Percentiles rank a stretch among this genome's conserved stretches.
These are phyloP conservation scores for Quercus dentata DNA, from an alignment of 306 rosid genomes.

Conservation along the genomic window DNA sequence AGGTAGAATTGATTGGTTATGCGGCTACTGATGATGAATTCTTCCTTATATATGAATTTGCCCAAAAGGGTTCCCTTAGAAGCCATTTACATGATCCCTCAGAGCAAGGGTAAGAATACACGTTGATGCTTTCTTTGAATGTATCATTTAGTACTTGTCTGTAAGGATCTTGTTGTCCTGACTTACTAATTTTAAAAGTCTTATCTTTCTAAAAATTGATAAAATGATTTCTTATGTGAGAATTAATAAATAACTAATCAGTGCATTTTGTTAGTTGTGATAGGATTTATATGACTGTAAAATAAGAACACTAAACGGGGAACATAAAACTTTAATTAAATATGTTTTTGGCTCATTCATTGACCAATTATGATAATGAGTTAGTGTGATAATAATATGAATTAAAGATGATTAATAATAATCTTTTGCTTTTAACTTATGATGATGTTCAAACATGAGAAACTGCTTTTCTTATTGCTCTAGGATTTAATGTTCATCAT, in stretches of 20 bases:
- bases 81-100: conserved; percentile 93
- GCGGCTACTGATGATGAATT: conserved; percentile 86
- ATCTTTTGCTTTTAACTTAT: background rate
- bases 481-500: no score
- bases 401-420: background rate
- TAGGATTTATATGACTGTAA: background rate
- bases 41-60: conserved; percentile 80
- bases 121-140: conserved; percentile 8
- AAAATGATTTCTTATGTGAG: conserved; percentile 3
- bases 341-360: background rate
- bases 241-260: background rate
- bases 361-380: background rate
- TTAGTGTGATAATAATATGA: conserved; percentile 1
- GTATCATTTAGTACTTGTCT: conserved; percentile 1
- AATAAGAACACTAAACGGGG: background rate
- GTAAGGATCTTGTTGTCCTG: conserved; percentile 1
- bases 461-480: background rate
- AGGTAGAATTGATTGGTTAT: conserved; percentile 99
- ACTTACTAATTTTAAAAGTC: background rate
- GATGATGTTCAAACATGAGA: background rate
- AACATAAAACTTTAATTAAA: background rate
- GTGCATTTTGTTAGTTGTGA: conserved; percentile 10
- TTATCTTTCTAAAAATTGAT: conserved; percentile 4
- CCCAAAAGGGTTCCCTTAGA: conserved; percentile 94
- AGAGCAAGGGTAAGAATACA: conserved; percentile 72